These are phyloP conservation scores for Hyaloscypha variabilis DNA, from an alignment of 495 filamentous ascomycete species.

Conservation along the genomic window DNA sequence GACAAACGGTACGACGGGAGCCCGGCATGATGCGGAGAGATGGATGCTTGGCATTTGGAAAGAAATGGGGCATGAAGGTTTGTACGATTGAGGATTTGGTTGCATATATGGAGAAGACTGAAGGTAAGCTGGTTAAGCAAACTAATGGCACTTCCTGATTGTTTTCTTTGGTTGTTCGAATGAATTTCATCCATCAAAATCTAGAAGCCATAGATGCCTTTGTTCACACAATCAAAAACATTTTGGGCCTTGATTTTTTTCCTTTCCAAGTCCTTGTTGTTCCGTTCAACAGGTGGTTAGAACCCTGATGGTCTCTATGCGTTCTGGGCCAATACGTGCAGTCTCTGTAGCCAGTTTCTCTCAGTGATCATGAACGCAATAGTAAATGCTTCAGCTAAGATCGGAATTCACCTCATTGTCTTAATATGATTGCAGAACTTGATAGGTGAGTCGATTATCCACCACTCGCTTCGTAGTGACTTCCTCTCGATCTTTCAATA, in stretches of 20 bases:
- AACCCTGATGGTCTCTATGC: neutral
- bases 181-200: neutral
- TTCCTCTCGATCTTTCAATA: no score
- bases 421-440: no score
- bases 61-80: conserved; percentile 85
- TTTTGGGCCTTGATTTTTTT: neutral
- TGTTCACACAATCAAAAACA: neutral
- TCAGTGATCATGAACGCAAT: neutral
- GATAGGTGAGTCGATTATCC: no score
- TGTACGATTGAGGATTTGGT: conserved; percentile 95
- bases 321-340: neutral
- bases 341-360: neutral
- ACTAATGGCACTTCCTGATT: conserved; percentile 17
- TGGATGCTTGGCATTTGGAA: conserved; percentile 85
- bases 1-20: conserved; percentile 56
- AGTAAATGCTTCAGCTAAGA: neutral
- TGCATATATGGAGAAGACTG: conserved; percentile 70
- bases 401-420: no score
- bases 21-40: conserved; percentile 93
- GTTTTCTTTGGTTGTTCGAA: neutral
- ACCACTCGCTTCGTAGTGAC: no score
- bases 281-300: neutral
- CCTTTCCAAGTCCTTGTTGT: neutral
- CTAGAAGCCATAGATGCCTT: neutral
- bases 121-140: conserved; percentile 45